Evolutionary conservation across 495 filamentous ascomycete species (phyloP), one percentile per base, ranked within the genome.

Genomic region (Rostrohypoxylon terebratum): DNA sequence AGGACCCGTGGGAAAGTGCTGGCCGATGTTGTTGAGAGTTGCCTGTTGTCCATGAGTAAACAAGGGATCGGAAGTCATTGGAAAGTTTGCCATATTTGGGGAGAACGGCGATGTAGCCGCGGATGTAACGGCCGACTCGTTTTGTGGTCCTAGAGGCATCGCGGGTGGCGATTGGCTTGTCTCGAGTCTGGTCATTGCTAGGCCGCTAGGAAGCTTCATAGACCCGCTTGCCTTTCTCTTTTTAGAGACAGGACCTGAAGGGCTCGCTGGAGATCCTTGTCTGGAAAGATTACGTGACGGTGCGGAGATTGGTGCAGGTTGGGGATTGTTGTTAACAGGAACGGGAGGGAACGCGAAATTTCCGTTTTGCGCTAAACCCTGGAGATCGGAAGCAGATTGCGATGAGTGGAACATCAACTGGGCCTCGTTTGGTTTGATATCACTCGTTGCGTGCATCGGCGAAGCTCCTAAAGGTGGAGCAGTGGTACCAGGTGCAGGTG

Each of bases 151-250:
- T 54, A 76, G 73, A 61, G 65, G 77, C 55, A 83, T 77, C 55
- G 77, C 63, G 13, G 61, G 50, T 8, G 69, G 50, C 33, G 83
- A 73, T 50, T 87, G 84, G 36, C 80, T 76, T 8, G 83, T 86
- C 68, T 93, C 90, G 14, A 94, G 81, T 63, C 86, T 89, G 0
- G 94, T 97, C 94, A 96, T 97, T 13, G 88, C 87, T 73, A 97
- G 77, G 45, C 87, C 89, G 6, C 82, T 87, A 1, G 92, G 90
- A n/a, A 96, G 77, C 79, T 91, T 91, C 47, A 69, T n/a, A 8
- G 80, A 87, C 34, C 84, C 83, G 80, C 90, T 93, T 38, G 90
- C 86, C 77, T 94, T 95, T 64, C 93, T 87, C 73, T 91, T 91
- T 81, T 94, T 95, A 63, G 83, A 84, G 40, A 82, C 83, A 21